A percentile compares a stretch with the other conserved stretches of the same genome.
Conservation (phyloP, 2,329 filamentous ascomycete species). For the Ophiostoma sp. region DNA sequence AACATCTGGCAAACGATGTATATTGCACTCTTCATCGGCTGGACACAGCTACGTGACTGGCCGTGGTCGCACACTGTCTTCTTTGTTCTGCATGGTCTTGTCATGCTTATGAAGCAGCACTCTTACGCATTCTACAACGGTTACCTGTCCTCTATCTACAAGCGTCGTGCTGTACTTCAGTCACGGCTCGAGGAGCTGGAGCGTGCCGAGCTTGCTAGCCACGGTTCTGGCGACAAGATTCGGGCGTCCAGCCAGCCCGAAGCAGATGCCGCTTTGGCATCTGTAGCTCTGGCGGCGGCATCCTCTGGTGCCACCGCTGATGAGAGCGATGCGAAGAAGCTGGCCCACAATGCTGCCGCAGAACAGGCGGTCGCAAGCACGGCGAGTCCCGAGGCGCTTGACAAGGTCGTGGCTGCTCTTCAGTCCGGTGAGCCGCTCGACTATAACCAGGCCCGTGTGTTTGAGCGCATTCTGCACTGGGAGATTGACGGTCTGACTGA, state of each 20-base stretch:
- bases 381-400: constrained; percentile 42
- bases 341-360: background rate
- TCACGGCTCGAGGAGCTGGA: constrained; percentile 43
- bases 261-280: constrained; percentile 37
- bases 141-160: constrained; percentile 63
- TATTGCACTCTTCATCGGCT: constrained; percentile 60
- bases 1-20: constrained; percentile 71
- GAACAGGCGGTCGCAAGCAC: background rate
- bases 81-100: constrained; percentile 70
- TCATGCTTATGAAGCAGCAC: constrained; percentile 83
- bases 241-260: constrained; percentile 37
- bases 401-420: constrained; percentile 61
- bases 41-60: constrained; percentile 72
- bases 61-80: constrained; percentile 82
- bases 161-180: constrained; percentile 48
- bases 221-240: background rate
- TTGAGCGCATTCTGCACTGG: constrained; percentile 64
- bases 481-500: constrained; percentile 65
- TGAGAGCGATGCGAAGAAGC: background rate
- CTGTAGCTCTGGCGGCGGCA: constrained; percentile 34
- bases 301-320: background rate
- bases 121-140: constrained; percentile 80
- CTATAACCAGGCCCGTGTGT: constrained; percentile 61
- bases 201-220: background rate
- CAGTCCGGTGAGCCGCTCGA: constrained; percentile 61